Percentiles rank a stretch among this genome's conserved stretches.
Conservation (phyloP, 2,329 filamentous ascomycete genomes). For the Colletotrichum coccodes region DNA sequence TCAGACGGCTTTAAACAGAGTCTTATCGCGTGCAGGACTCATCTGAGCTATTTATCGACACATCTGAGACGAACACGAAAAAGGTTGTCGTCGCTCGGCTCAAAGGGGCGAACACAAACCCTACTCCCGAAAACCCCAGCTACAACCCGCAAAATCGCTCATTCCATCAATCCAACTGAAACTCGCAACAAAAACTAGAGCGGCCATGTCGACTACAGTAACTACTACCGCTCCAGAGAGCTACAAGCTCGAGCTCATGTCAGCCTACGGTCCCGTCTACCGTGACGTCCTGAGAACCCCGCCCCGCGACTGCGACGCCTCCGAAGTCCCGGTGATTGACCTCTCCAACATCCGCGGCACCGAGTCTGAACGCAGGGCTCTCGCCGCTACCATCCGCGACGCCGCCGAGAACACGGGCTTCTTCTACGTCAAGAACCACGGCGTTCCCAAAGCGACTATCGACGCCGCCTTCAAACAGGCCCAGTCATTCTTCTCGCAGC, state of each 20-base stretch:
- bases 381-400: constrained; percentile 49
- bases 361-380: constrained; percentile 44
- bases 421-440: constrained; percentile 59
- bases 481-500: constrained; percentile 43
- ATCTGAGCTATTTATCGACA: background rate
- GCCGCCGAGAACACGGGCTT: constrained; percentile 56
- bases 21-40: too few relatives aligned
- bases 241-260: constrained; percentile 55
- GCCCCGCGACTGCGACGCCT: constrained; percentile 49
- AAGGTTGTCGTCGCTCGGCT: background rate
- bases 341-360: constrained; percentile 47
- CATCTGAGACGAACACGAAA: background rate
- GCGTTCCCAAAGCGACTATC: constrained; percentile 46
- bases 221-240: constrained; percentile 34
- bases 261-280: constrained; percentile 54
- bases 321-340: constrained; percentile 59
- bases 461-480: constrained; percentile 34
- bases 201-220: constrained; percentile 28
- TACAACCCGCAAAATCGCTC: too few relatives aligned
- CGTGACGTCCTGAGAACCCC: constrained; percentile 52
- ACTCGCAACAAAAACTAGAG: background rate
- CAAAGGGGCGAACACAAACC: background rate
- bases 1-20: background rate
- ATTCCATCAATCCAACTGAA: too few relatives aligned
- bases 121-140: background rate